Evolutionary conservation across 2,329 filamentous ascomycete species (phyloP).

Genomic region (Emmonsiellopsis sp.): DNA sequence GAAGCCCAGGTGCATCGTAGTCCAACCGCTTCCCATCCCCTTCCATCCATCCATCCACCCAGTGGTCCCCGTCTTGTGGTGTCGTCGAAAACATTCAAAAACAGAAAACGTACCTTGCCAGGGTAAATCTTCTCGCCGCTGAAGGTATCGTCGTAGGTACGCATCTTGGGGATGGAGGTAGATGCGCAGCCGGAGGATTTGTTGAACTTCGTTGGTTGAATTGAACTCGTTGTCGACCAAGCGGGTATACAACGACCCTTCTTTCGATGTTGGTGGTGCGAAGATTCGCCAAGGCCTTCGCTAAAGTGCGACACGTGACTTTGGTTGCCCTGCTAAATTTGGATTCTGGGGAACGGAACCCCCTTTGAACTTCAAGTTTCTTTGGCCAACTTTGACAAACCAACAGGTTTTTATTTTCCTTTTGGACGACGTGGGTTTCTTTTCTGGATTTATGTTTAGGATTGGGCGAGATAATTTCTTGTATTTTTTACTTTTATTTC

Average conservation of each 20-base stretch:
- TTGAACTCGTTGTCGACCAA: slow-evolving; percentile 26
- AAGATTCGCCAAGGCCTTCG: slow-evolving; percentile 27
- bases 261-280: slow-evolving; percentile 34
- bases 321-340: slow-evolving; percentile 25
- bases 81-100: background rate
- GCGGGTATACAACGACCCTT: background rate
- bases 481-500: too few relatives aligned
- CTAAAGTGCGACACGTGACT: slow-evolving; percentile 38
- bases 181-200: slow-evolving; percentile 36
- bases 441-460: too few relatives aligned
- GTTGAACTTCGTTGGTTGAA: slow-evolving; percentile 31
- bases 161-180: slow-evolving; percentile 53
- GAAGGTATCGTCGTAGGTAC: slow-evolving; percentile 72
- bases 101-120: slow-evolving; percentile 56
- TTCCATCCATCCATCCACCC: too few relatives aligned
- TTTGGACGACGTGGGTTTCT: too few relatives aligned
- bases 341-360: slow-evolving; percentile 3
- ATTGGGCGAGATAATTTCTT: too few relatives aligned
- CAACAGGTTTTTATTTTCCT: too few relatives aligned
- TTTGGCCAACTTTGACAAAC: too few relatives aligned
- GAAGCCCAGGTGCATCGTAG: background rate
- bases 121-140: slow-evolving; percentile 72
- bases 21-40: background rate
- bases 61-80: too few relatives aligned
- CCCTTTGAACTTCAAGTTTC: background rate